Evolutionary conservation across 495 filamentous ascomycete genomes (phyloP).

Genomic region (Annulohypoxylon maeteangense): DNA sequence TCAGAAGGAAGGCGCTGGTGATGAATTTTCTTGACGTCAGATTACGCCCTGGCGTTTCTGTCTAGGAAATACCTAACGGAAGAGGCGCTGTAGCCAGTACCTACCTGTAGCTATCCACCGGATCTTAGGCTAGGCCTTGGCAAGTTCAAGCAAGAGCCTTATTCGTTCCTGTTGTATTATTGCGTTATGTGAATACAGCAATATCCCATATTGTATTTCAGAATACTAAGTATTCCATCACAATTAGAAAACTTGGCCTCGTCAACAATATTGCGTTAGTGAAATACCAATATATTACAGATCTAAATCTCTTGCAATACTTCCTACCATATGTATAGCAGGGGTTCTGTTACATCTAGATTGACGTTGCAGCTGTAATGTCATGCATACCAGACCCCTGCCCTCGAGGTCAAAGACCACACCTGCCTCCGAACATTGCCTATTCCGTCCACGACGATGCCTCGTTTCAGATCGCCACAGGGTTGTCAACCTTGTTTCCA

Average conservation of each 20-base stretch:
- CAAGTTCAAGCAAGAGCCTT: too few species aligned
- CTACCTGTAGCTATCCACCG: background rate
- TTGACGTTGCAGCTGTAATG: background rate
- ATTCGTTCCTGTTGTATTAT: too few species aligned
- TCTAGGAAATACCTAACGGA: background rate
- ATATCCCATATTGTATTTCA: too few species aligned
- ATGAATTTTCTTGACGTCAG: background rate
- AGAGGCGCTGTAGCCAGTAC: background rate
- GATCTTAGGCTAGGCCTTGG: background rate
- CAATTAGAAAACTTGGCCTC: background rate
- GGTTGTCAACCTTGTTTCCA: background rate
- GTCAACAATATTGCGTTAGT: background rate
- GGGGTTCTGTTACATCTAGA: constrained; percentile 2
- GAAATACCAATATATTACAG: background rate
- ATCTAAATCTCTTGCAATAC: background rate
- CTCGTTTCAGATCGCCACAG: background rate
- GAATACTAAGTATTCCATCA: background rate
- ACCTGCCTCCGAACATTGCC: constrained; percentile 20
- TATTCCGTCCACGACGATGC: background rate
- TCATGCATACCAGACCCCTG: background rate
- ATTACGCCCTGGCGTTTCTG: background rate
- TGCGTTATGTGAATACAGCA: too few species aligned
- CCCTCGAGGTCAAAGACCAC: background rate
- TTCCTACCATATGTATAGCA: background rate
- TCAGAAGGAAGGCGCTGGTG: background rate